Base-by-base conservation (phyloP, 1,284 basidiomycete genomes). In the Apiotrichum akiyoshidainum region DNA sequence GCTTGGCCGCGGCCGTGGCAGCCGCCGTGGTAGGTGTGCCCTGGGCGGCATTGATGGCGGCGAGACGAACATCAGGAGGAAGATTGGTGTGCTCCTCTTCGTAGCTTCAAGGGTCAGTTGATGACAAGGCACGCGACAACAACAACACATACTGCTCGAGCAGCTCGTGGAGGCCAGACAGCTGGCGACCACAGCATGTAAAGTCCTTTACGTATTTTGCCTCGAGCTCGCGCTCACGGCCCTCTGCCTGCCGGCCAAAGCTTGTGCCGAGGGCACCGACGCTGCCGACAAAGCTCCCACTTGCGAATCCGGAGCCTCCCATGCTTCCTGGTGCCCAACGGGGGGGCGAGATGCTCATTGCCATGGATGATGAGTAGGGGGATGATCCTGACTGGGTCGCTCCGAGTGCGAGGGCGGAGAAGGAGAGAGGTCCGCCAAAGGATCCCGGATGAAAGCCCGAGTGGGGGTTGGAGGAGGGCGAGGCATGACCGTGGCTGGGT, bases 81-180 rank as follows among this genome's bases (percentile, higher is more conserved):
- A 79, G 62, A 52, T 74, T 73, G 59, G 75, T 73, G 56, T 79
- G 78, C 55, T 77, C 75, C 55, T 78, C 77, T 58, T 79, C 78
- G 55, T 78, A 79, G 54, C 78, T 79, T 22, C 13, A 22, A 22
- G 45, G 41, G 44, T 47, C 47, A 46, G 44, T 9, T 13, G 44
- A 45, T 16, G 21, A 8, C 7, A 16, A 35, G 35, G 53, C 31
- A 11, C 7, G 34, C 17, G 22, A 39, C 33, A n/a, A 47, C n/a
- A 19, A n/a, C 46, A 13, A 42, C 37, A 74, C 78, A 73, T 60
- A 79, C 77, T 79, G 78, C 52, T 79, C 77, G 10, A 79, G 60
- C 33, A 79, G 57, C 54, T 79, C 78, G 55, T 79, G 78, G 51
- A 79, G 52, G 1, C 78, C 77, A 19, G 71, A 73, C 59, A 79